Evolutionary conservation across 352 stramenopile species (phyloP).

Genomic region (Phytophthora aleatoria): DNA sequence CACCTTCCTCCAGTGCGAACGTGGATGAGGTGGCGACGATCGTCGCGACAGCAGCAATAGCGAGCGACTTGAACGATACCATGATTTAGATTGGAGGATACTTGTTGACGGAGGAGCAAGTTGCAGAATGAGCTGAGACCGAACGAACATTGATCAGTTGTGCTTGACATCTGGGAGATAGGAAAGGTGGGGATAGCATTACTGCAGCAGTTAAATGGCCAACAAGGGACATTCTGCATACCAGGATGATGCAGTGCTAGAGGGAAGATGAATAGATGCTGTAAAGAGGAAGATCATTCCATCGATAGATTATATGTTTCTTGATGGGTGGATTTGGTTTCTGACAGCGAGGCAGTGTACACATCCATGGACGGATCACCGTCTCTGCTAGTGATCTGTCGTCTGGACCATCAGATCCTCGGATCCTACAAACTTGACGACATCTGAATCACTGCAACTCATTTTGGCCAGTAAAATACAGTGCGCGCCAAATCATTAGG

Average conservation of each 20-base stretch:
- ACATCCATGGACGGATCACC: no score
- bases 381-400: no score
- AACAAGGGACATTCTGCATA: not conserved
- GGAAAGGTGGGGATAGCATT: conserved; percentile 19
- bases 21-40: conserved; percentile 4
- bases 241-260: not conserved
- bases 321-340: no score
- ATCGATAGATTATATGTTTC: no score
- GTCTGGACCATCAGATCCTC: no score
- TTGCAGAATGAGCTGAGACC: conserved; percentile 30
- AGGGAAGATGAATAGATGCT: no score
- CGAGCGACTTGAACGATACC: conserved; percentile 17
- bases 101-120: conserved; percentile 12
- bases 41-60: conserved; percentile 5
- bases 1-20: conserved; percentile 22
- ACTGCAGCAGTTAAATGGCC: conserved; percentile 7
- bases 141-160: conserved; percentile 8
- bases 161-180: not conserved
- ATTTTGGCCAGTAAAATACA: no score
- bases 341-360: no score
- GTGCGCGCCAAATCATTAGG: no score
- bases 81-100: conserved; percentile 1
- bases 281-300: no score
- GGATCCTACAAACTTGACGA: no score
- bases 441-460: no score